Base-by-base conservation (phyloP, 2,329 filamentous ascomycete species). In the Dichotomopilus funicola region DNA sequence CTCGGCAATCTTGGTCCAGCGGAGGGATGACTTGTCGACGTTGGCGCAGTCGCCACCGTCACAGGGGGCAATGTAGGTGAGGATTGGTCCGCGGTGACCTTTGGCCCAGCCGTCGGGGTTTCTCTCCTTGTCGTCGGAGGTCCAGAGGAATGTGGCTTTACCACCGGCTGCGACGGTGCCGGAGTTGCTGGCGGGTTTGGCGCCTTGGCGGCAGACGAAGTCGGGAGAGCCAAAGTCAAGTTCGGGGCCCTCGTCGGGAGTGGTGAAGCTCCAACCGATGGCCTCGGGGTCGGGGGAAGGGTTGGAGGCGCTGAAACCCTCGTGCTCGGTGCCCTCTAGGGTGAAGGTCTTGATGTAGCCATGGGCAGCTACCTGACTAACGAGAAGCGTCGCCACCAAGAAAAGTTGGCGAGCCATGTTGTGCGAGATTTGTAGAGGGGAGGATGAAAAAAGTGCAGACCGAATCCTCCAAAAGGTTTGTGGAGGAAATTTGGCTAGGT, bases 1-100 rank as follows among this genome's bases (percentile, higher is more conserved):
- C 40, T 51, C 49, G 49, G 49, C 49, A 13, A 51, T 51, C 49
- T 51, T 51, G 31, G 40, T 43, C 49, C 49, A 43, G 19, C 49
- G 49, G 38, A 51, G 12, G 31, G 49, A 19, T 4, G 38, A 12
- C 49, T 51, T 51, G 49, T 51, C 49, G 7, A 37, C 49, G 38
- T 11, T 19, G 49, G 49, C 31, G 31, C 49, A 51, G 38, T 51
- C 49, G 49, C 19, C 19, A 27, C 49, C 49, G 31, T 51, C 44
- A 38, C 49, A 51, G 19, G 49, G 38, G 31, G 49, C 49, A 6
- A 51, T 43, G 33, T 51, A 51, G 38, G 49, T 51, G 31, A 51
- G 6, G 31, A 51, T 11, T 9, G 49, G 49, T 36, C 49, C 49
- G 36, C 40, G 38, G 40, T 51, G 49, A 31, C n/a, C 19, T 13